Percentiles rank a stretch among this genome's conserved stretches.
These are phyloP conservation scores for Boletus rubescentipes DNA, from an alignment of 768 basidiomycete species.

Conservation along the genomic window DNA sequence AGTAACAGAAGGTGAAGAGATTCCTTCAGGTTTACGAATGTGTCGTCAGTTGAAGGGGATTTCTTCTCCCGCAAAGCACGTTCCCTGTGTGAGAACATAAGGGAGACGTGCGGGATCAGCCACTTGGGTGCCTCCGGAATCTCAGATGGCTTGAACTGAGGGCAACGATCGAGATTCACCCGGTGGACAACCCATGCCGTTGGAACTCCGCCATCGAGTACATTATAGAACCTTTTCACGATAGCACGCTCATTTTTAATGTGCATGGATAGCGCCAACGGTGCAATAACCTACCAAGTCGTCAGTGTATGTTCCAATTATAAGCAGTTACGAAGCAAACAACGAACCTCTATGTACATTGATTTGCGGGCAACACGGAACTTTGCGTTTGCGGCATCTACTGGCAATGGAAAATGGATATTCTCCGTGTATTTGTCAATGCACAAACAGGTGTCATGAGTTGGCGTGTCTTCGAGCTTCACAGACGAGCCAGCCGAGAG, in stretches of 20 bases:
- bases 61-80: constrained; percentile 4
- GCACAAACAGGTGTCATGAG: constrained; percentile 1
- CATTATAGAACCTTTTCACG: constrained; percentile 31
- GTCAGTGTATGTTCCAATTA: background rate
- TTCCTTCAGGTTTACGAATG: constrained; percentile 34
- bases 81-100: constrained; percentile 36
- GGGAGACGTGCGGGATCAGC: constrained; percentile 32
- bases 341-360: constrained; percentile 41
- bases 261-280: constrained; percentile 13
- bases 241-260: constrained; percentile 16
- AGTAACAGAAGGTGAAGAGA: constrained; percentile 31
- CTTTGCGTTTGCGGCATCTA: constrained; percentile 37
- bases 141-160: constrained; percentile 27
- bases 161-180: constrained; percentile 36
- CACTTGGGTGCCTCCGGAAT: constrained; percentile 22
- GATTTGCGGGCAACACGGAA: constrained; percentile 56
- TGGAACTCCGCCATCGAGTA: constrained; percentile 13
- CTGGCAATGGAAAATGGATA: constrained; percentile 45
- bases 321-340: background rate
- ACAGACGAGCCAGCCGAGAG: constrained; percentile 20
- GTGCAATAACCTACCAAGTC: constrained; percentile 20
- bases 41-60: constrained; percentile 12
- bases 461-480: constrained; percentile 11
- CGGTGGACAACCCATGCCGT: constrained; percentile 40
- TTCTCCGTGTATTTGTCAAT: constrained; percentile 21